phyloP scores from a whole-genome alignment of 2,329 filamentous ascomycete species.

The Aspergillus texensis region DNA sequence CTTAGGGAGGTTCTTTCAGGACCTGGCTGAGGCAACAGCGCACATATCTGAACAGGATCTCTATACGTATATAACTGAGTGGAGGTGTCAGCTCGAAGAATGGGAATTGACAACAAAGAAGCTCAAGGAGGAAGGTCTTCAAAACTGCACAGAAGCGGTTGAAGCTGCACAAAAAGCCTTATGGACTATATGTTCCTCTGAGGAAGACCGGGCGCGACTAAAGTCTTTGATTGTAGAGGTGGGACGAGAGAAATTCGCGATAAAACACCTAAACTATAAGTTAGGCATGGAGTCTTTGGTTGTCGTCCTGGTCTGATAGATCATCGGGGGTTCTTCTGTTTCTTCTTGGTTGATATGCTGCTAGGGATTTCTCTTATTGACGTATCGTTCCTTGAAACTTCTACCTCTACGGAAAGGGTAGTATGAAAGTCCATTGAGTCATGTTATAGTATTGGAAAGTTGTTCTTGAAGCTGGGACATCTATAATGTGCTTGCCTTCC shows the following conservation, averaged over 20 bases:
- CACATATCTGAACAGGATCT: too few species aligned
- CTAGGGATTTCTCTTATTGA: not conserved
- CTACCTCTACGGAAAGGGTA: not conserved
- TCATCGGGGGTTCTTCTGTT: too few species aligned
- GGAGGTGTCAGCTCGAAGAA: too few species aligned
- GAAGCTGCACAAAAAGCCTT: not conserved
- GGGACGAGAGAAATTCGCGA: not conserved
- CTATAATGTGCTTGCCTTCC: too few species aligned
- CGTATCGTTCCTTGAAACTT: not conserved
- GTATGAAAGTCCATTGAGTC: not conserved
- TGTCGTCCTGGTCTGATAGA: not conserved
- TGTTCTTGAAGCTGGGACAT: not conserved
- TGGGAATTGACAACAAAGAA: too few species aligned
- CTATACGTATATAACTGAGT: too few species aligned
- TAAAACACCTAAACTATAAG: rapidly evolving
- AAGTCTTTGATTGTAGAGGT: not conserved
- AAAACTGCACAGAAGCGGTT: not conserved
- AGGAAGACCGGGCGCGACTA: too few species aligned
- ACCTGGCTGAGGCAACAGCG: too few species aligned
- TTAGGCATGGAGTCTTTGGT: too few species aligned
- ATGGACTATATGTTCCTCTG: rapidly evolving
- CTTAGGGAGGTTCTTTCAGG: too few species aligned
- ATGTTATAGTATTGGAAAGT: not conserved
- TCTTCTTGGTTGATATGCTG: not conserved
- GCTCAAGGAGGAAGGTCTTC: too few species aligned